A percentile compares a stretch with the other conserved stretches of the same genome.
phyloP scores from a whole-genome alignment of 2,329 filamentous ascomycete genomes.

The Calonectria pauciramosa region DNA sequence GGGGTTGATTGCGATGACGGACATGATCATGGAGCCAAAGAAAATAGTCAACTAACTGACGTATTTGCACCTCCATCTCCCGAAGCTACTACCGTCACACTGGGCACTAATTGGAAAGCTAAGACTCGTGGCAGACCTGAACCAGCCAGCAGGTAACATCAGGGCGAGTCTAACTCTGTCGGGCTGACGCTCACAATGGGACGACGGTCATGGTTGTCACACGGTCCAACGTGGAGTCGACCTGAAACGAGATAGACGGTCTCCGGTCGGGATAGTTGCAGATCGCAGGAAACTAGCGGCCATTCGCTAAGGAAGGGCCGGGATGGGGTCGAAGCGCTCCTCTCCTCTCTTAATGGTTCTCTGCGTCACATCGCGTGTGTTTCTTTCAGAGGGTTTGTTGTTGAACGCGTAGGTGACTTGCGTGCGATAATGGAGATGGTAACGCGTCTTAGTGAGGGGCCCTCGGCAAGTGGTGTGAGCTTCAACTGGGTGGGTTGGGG shows the following conservation, averaged over 20 bases:
- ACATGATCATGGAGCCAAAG: conserved; percentile 21
- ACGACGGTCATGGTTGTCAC: conserved; percentile 30
- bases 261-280: conserved; percentile 32
- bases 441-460: conserved; percentile 22
- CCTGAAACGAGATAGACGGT: conserved; percentile 43
- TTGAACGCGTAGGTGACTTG: conserved; percentile 28
- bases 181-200: conserved; percentile 12
- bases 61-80: conserved; percentile 16
- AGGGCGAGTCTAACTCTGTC: conserved; percentile 8
- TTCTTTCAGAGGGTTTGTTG: not conserved
- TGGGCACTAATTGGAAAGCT: not conserved
- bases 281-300: conserved; percentile 29
- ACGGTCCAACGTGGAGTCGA: conserved; percentile 39
- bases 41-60: conserved; percentile 1
- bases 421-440: conserved; percentile 19
- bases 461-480: conserved; percentile 14
- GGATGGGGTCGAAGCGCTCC: conserved; percentile 9
- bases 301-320: conserved; percentile 25
- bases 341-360: not conserved
- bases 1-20: conserved; percentile 6
- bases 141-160: conserved; percentile 8
- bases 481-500: conserved; percentile 9
- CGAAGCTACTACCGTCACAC: conserved; percentile 2
- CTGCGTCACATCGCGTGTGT: not conserved
- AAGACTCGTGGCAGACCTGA: conserved; percentile 11